Conservation (phyloP, 1,284 basidiomycete genomes). For the Butyriboletus regius region DNA sequence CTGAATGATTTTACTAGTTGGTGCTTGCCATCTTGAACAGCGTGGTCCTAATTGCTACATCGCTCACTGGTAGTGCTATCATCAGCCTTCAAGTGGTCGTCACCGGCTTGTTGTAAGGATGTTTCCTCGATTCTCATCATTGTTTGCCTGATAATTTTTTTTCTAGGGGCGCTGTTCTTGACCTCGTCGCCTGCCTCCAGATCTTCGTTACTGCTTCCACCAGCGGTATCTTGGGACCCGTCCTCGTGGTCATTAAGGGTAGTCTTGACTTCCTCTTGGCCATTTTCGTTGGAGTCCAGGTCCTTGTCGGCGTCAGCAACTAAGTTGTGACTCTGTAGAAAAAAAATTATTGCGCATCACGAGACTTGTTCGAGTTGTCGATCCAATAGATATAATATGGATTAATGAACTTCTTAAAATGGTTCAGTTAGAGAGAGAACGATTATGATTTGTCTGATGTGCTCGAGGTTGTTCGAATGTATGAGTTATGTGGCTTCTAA, state of each 20-base stretch:
- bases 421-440: too few species aligned
- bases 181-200: constrained; percentile 2
- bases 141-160: too few species aligned
- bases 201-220: background rate
- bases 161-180: background rate
- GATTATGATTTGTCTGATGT: too few species aligned
- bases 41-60: background rate
- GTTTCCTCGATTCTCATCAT: too few species aligned
- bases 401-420: background rate
- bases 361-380: background rate
- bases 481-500: too few species aligned
- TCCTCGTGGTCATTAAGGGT: background rate
- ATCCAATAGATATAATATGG: background rate
- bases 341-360: background rate
- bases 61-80: background rate
- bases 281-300: background rate
- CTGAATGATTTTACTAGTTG: background rate
- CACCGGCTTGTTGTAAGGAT: constrained; percentile 3
- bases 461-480: too few species aligned
- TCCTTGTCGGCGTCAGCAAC: background rate
- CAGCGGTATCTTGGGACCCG: constrained; percentile 1
- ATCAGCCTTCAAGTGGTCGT: background rate
- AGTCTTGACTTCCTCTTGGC: background rate
- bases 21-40: background rate
- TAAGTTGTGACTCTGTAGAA: background rate